These are phyloP conservation scores for Ophiosphaerella narmari DNA, from an alignment of 2,329 filamentous ascomycete species.

Conservation along the genomic window DNA sequence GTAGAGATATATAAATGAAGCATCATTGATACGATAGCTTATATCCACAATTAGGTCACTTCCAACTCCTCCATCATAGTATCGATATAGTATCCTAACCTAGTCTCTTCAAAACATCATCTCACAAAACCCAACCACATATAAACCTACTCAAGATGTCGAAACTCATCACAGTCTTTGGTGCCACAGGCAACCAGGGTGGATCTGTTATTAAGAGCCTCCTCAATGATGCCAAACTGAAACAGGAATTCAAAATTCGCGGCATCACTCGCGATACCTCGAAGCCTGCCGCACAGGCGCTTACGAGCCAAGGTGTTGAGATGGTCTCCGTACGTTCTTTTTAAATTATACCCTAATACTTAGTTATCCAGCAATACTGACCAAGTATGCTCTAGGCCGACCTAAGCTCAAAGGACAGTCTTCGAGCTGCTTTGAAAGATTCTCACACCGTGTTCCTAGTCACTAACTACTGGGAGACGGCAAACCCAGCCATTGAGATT, in stretches of 20 bases:
- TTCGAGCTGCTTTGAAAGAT: slow-evolving; percentile 49
- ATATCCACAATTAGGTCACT: too few species aligned
- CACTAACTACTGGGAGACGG: slow-evolving; percentile 39
- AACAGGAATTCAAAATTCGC: slow-evolving; percentile 54
- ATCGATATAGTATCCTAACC: too few species aligned
- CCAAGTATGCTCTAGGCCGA: slow-evolving; percentile 48
- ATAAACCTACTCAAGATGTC: slow-evolving; percentile 19
- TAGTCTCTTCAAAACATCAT: neutral
- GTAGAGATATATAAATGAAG: too few species aligned
- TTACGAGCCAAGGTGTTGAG: slow-evolving; percentile 23
- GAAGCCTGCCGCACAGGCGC: slow-evolving; percentile 23
- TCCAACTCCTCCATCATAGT: too few species aligned
- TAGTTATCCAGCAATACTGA: neutral
- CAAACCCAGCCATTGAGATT: slow-evolving; percentile 17
- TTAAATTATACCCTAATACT: too few species aligned
- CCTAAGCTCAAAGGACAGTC: slow-evolving; percentile 44
- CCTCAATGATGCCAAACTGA: slow-evolving; percentile 52
- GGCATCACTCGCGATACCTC: slow-evolving; percentile 55
- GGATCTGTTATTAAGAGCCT: slow-evolving; percentile 54
- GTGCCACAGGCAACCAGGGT: slow-evolving; percentile 60
- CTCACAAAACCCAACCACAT: neutral
- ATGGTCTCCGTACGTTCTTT: slow-evolving; percentile 17
- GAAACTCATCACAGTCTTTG: slow-evolving; percentile 50
- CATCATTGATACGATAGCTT: too few species aligned
- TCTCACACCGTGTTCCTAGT: slow-evolving; percentile 57